Conservation (phyloP, 306 rosid species). For the Quercus aquifolioides region DNA sequence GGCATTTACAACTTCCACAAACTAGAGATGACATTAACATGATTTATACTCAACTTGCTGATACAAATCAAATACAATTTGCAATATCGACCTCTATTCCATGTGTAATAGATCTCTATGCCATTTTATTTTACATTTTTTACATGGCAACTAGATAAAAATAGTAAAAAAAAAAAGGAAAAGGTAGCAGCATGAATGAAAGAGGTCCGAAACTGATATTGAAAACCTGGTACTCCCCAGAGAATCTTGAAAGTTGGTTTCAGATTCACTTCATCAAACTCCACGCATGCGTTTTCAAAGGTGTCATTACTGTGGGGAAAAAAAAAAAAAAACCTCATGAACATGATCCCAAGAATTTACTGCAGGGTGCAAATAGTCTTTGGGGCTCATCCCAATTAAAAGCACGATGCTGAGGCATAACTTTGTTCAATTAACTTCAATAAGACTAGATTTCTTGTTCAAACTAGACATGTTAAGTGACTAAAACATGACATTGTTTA, state of each 20-base stretch:
- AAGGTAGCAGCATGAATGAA: neutral
- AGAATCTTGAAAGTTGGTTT: conserved; percentile 94
- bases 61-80: neutral
- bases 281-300: conserved; percentile 96
- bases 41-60: neutral
- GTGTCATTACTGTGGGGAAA: conserved; percentile 65
- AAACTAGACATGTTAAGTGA: neutral
- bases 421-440: neutral
- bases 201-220: neutral
- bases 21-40: neutral
- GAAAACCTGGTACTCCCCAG: conserved; percentile 93
- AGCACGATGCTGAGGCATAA: neutral
- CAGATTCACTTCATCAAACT: conserved; percentile 89
- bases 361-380: conserved; percentile 3
- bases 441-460: neutral
- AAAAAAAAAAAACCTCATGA: neutral
- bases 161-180: conserved; percentile 7
- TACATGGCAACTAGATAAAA: neutral
- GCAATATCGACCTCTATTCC: neutral
- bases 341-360: conserved; percentile 21
- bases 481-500: neutral
- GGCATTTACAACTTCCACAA: neutral
- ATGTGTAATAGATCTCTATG: neutral
- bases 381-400: neutral
- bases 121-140: conserved; percentile 8